Conservation (phyloP, 2,329 filamentous ascomycete genomes). For the Talaromyces sp. region DNA sequence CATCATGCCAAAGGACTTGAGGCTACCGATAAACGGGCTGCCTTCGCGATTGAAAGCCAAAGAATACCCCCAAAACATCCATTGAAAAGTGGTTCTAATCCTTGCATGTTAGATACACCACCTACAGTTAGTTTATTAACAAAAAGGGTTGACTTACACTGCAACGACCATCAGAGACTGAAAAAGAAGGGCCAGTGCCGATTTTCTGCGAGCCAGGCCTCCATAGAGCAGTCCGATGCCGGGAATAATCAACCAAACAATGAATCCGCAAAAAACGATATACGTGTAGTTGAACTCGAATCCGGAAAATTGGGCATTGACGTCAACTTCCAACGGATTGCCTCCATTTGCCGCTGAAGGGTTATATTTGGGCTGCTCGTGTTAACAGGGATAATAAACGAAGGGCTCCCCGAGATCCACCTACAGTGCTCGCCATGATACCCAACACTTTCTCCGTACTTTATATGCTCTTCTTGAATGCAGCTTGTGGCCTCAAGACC, state of each 20-base stretch:
- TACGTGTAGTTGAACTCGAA: slow-evolving; percentile 60
- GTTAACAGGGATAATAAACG: slow-evolving; percentile 5
- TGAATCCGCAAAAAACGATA: slow-evolving; percentile 51
- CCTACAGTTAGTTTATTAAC: no score
- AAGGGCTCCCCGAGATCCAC: neutral
- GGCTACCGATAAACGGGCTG: slow-evolving; percentile 58
- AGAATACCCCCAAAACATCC: slow-evolving; percentile 63
- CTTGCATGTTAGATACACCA: neutral
- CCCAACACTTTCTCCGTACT: neutral
- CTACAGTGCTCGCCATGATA: neutral
- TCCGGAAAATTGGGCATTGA: slow-evolving; percentile 55
- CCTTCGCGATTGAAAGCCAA: slow-evolving; percentile 58
- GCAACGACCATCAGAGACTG: slow-evolving; percentile 56
- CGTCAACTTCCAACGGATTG: slow-evolving; percentile 48
- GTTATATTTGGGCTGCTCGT: slow-evolving; percentile 28
- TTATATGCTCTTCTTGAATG: neutral
- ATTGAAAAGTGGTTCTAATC: slow-evolving; percentile 39
- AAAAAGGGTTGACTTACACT: slow-evolving; percentile 33
- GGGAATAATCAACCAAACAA: slow-evolving; percentile 64
- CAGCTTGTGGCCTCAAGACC: neutral
- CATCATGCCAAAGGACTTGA: slow-evolving; percentile 58
- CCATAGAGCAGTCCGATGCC: slow-evolving; percentile 62
- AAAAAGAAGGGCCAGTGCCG: slow-evolving; percentile 57
- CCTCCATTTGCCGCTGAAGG: slow-evolving; percentile 48
- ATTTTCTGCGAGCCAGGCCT: slow-evolving; percentile 59